Percentiles rank a stretch among this genome's conserved stretches.
Evolutionary conservation across 805 yeast species (phyloP).

Genomic region (Candida adriatica): DNA sequence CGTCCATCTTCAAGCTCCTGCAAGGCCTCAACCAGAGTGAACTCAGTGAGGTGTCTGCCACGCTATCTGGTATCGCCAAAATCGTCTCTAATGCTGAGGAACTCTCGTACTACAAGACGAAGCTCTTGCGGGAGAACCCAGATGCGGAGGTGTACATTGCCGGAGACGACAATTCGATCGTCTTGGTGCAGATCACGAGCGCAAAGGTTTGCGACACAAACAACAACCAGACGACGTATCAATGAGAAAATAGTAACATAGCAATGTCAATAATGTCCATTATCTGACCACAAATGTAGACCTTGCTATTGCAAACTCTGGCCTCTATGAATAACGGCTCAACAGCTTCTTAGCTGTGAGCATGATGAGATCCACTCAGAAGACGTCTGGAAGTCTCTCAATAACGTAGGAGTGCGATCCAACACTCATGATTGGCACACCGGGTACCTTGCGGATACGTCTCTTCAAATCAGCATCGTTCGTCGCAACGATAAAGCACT

Average conservation of each 20-base stretch:
- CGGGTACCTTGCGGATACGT: slow-evolving; percentile 92
- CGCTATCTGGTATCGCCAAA: slow-evolving; percentile 66
- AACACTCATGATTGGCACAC: slow-evolving; percentile 94
- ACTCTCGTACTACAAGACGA: slow-evolving; percentile 51
- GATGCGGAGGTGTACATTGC: slow-evolving; percentile 64
- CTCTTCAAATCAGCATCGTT: slow-evolving; percentile 96
- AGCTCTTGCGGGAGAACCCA: slow-evolving; percentile 56
- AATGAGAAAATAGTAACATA: slow-evolving; percentile 16
- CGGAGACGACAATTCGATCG: slow-evolving; percentile 56
- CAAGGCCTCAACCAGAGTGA: slow-evolving; percentile 76
- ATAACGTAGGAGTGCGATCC: slow-evolving; percentile 90
- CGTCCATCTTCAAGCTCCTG: slow-evolving; percentile 50
- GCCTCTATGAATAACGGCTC: no score
- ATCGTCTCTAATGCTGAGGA: slow-evolving; percentile 44
- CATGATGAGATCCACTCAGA: no score
- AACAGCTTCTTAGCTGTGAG: no score
- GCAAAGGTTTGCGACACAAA: slow-evolving; percentile 79
- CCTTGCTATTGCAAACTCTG: no score
- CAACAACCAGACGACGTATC: slow-evolving; percentile 39
- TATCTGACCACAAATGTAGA: no score
- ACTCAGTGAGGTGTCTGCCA: slow-evolving; percentile 73
- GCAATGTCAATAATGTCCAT: no score
- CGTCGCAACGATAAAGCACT: slow-evolving; percentile 95
- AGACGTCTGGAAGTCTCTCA: slow-evolving; percentile 94
- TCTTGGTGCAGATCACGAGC: slow-evolving; percentile 55